These are phyloP conservation scores for Cajanus cajan DNA, from an alignment of 306 rosid species.

Conservation along the genomic window DNA sequence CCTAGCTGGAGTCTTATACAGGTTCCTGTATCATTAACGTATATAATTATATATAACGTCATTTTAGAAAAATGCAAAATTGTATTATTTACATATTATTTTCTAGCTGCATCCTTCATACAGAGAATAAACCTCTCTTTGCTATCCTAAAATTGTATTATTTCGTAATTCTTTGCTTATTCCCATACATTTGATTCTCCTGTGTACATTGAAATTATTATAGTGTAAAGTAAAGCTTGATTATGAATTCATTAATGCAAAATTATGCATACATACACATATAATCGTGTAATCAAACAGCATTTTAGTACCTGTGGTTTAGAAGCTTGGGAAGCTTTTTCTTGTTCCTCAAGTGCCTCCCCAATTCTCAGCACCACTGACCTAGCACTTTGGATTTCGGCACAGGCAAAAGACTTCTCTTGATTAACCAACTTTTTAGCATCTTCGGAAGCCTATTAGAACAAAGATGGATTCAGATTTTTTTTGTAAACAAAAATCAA, in stretches of 20 bases:
- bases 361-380: constrained; percentile 90
- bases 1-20: too few relatives aligned
- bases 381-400: constrained; percentile 96
- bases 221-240: neutral
- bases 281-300: constrained; percentile 8
- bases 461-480: neutral
- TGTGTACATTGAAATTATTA: neutral
- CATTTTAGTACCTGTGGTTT: constrained; percentile 58
- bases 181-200: neutral
- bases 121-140: constrained; percentile 26
- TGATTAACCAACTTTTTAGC: constrained; percentile 94
- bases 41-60: neutral
- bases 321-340: constrained; percentile 45
- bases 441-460: constrained; percentile 90
- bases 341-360: constrained; percentile 90
- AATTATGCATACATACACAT: neutral
- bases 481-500: neutral
- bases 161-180: neutral
- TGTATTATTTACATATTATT: neutral
- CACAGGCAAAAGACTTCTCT: constrained; percentile 96
- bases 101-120: neutral
- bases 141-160: neutral
- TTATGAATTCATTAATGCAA: too few relatives aligned
- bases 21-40: too few relatives aligned
- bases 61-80: neutral